Evolutionary conservation across 2,329 filamentous ascomycete genomes (phyloP), one percentile per base, ranked within the genome.

Genomic region (Leptoxyphium fumago): DNA sequence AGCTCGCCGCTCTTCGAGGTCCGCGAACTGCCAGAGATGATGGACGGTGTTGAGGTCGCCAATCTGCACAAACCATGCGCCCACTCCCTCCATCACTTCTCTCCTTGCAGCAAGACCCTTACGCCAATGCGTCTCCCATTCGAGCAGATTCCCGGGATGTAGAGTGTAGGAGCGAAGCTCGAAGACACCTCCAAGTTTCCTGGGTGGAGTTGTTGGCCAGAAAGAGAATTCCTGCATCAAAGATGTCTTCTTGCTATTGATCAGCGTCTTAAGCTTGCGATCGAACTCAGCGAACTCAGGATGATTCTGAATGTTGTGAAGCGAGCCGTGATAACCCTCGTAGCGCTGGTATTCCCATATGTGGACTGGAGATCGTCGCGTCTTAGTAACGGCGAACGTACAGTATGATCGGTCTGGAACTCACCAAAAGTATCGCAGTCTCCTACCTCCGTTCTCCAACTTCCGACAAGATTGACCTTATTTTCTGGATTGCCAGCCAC

Each of bases 321-420:
- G 74, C 15, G 91, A 96, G 48, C 82, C 79, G 65, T 98, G 91
- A 65, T 96, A 96, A 48, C 91, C 91, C 55, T 88, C 75, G 67
- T 96, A 98, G 56, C 88, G 82, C 66, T 96, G 88, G 65, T 98
- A 98, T 65, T 98, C 91, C 91, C 91, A 98, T 58, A 98, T 98
- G 63, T 98, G 91, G 42, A 98, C 91, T 96, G 32, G 11, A 36
- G 15, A 15, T 9, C 13, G 32, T 13, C 11, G 5, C 13, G 9
- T 13, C 4, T 36, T 9, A 36, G 32, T 9, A 26, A 7, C 21
- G 21, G 21, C 21, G 21, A 26, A 7, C 3, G 7, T 7, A 4
- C 21, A 26, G 21, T 7, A 26, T 26, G 21, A 26, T 26, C 21
- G 14, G 6, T 26, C 14, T 1, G 10, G 29, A 40, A 63, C 77